These are phyloP conservation scores for Rhodotorula sp. DNA, from an alignment of 1,284 basidiomycete species.

Conservation along the genomic window DNA sequence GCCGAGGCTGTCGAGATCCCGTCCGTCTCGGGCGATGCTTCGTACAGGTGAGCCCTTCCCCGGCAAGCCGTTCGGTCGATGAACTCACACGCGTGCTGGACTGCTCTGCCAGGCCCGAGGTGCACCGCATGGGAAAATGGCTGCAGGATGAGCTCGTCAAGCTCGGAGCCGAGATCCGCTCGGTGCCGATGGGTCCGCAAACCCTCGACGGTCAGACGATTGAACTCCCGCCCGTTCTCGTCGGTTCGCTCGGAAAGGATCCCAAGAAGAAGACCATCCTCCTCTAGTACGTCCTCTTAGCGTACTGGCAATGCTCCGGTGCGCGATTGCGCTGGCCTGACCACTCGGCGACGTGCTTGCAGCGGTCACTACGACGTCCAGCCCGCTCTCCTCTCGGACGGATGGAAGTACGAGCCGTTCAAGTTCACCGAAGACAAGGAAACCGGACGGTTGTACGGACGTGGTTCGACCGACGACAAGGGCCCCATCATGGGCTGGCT, in stretches of 20 bases:
- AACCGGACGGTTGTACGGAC: slow-evolving; percentile 76
- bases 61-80: background rate
- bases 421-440: slow-evolving; percentile 66
- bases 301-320: background rate
- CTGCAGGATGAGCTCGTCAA: slow-evolving; percentile 68
- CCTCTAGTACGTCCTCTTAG: slow-evolving; percentile 52
- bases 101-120: slow-evolving; percentile 26
- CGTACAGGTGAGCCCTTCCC: slow-evolving; percentile 54
- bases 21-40: slow-evolving; percentile 54
- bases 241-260: slow-evolving; percentile 59
- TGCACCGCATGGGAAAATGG: slow-evolving; percentile 71
- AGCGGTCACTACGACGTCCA: slow-evolving; percentile 52
- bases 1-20: slow-evolving; percentile 83
- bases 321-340: too few species aligned
- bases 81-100: background rate
- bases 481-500: slow-evolving; percentile 59
- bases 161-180: slow-evolving; percentile 73
- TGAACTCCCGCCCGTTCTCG: slow-evolving; percentile 80
- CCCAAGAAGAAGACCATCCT: slow-evolving; percentile 54
- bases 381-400: slow-evolving; percentile 44
- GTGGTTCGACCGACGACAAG: slow-evolving; percentile 94
- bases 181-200: slow-evolving; percentile 77
- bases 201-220: slow-evolving; percentile 73
- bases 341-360: background rate
- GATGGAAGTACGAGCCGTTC: slow-evolving; percentile 77